A percentile compares a stretch with the other conserved stretches of the same genome.
Conservation (phyloP, 768 basidiomycete species). For the Favolaschia claudopus region DNA sequence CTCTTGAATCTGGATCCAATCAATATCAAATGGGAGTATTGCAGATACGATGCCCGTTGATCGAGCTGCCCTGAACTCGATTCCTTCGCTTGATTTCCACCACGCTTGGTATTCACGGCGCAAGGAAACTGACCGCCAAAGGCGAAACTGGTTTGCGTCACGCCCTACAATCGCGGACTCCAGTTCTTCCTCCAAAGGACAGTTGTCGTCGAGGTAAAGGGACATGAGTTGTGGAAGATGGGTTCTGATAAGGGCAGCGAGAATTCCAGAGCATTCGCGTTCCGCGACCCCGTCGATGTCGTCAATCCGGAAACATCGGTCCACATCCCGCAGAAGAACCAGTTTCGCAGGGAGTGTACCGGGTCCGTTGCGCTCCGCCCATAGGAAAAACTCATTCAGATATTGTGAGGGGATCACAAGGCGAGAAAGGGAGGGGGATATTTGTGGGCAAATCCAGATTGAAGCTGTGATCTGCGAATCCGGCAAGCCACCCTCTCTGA, state of each 20-base stretch:
- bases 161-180: neutral
- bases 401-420: neutral
- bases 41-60: no score
- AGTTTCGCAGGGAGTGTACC: neutral
- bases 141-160: neutral
- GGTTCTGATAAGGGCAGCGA: neutral
- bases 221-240: neutral
- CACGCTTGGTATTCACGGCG: neutral
- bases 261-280: neutral
- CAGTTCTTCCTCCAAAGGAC: neutral
- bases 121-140: neutral
- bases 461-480: no score
- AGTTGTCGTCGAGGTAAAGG: neutral
- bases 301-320: conserved; percentile 2
- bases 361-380: neutral
- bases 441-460: no score
- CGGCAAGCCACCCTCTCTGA: no score
- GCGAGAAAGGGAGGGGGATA: neutral
- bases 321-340: neutral
- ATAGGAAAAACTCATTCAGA: neutral
- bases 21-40: no score
- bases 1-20: no score
- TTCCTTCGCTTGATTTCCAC: neutral
- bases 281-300: neutral
- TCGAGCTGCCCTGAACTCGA: neutral